Conservation (phyloP, 2,329 filamentous ascomycete genomes). For the Xylaria sp. region DNA sequence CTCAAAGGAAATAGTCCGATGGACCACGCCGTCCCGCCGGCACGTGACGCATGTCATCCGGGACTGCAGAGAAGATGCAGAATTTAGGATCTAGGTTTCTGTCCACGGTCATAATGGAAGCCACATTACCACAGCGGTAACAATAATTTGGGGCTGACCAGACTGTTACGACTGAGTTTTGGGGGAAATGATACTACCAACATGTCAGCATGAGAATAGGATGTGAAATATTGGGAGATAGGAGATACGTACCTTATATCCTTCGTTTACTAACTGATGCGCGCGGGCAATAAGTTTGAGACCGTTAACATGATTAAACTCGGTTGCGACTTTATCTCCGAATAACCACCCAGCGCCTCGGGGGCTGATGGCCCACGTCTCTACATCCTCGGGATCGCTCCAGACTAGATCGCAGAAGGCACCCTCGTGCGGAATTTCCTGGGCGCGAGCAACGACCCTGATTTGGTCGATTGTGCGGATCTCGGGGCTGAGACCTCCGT, state of each 20-base stretch:
- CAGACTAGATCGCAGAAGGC: slow-evolving; percentile 98
- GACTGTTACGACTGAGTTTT: slow-evolving; percentile 95
- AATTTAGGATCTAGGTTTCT: slow-evolving; percentile 88
- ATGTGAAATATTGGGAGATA: slow-evolving; percentile 51
- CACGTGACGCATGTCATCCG: slow-evolving; percentile 81
- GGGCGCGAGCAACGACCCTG: slow-evolving; percentile 95
- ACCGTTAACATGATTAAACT: slow-evolving; percentile 96
- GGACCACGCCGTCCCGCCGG: slow-evolving; percentile 72
- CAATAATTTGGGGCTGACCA: slow-evolving; percentile 98
- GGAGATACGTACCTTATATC: slow-evolving; percentile 81
- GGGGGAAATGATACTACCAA: slow-evolving; percentile 82
- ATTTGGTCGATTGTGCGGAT: slow-evolving; percentile 99
- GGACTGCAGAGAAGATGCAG: slow-evolving; percentile 89
- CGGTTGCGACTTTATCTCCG: slow-evolving; percentile 94
- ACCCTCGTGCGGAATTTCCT: slow-evolving; percentile 97
- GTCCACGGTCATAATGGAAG: slow-evolving; percentile 92
- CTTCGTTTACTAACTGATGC: slow-evolving; percentile 98
- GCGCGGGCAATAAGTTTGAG: slow-evolving; percentile 95
- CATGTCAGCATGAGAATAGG: slow-evolving; percentile 35
- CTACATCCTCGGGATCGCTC: slow-evolving; percentile 96
- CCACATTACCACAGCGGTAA: slow-evolving; percentile 94
- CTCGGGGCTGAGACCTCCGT: slow-evolving; percentile 85
- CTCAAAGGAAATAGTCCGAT: slow-evolving; percentile 72
- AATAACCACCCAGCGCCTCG: slow-evolving; percentile 98
- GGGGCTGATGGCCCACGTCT: slow-evolving; percentile 94